Conservation (phyloP, 106 monocot species). For the Dendrobium huoshanense region DNA sequence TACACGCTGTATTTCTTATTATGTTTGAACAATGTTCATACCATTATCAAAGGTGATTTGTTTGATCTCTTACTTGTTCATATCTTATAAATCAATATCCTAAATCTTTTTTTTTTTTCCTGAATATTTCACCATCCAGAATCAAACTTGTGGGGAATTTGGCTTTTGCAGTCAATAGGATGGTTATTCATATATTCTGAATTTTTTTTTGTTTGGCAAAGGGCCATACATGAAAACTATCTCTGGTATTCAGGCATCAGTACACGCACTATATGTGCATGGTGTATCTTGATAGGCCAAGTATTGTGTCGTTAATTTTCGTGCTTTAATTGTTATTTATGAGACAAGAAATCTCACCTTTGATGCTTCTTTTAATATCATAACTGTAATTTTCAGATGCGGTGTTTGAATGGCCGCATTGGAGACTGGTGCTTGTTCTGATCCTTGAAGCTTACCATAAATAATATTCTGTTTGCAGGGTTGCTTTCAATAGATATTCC, state of each 20-base stretch:
- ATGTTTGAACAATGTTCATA: too few species aligned
- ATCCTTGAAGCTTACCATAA: not conserved
- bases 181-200: not conserved
- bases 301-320: not conserved
- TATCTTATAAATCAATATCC: too few species aligned
- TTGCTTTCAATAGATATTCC: conserved; percentile 72
- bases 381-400: not conserved
- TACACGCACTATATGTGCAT: not conserved
- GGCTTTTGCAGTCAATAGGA: too few species aligned
- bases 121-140: too few species aligned
- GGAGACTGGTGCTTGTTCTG: not conserved
- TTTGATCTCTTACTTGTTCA: too few species aligned
- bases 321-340: not conserved
- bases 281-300: not conserved
- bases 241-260: not conserved
- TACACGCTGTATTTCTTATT: too few species aligned
- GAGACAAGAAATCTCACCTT: not conserved
- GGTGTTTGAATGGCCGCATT: not conserved
- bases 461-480: conserved; percentile 32
- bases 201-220: not conserved
- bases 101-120: too few species aligned
- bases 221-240: not conserved
- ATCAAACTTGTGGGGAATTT: too few species aligned
- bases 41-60: too few species aligned
- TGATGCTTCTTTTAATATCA: not conserved